These are phyloP conservation scores for Stephanodiscus minutulus DNA, from an alignment of 108 stramenopile species.

Conservation along the genomic window DNA sequence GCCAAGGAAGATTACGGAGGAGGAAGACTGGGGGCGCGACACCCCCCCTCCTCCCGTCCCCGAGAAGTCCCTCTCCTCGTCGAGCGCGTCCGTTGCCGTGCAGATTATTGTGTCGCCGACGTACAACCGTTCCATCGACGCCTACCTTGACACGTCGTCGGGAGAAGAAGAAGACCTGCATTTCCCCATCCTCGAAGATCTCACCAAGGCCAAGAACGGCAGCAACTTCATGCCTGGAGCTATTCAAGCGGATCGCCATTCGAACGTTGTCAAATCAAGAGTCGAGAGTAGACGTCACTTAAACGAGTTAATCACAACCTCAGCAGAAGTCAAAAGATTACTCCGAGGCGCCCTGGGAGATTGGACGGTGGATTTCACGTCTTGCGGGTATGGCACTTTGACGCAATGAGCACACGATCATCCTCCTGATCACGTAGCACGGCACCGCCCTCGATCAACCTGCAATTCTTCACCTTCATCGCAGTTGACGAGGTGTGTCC, in stretches of 20 bases:
- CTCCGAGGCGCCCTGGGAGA: constrained; percentile 21
- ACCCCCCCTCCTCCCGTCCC: background rate
- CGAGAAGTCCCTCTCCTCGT: background rate
- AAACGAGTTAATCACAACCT: constrained; percentile 88
- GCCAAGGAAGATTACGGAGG: background rate
- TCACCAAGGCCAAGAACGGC: constrained; percentile 7
- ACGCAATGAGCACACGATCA: constrained; percentile 37
- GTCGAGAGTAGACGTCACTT: constrained; percentile 66
- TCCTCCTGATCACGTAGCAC: constrained; percentile 29
- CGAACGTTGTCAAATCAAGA: constrained; percentile 22
- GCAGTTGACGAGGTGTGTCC: background rate
- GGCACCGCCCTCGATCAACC: background rate
- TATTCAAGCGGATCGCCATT: constrained; percentile 3
- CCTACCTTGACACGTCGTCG: constrained; percentile 8
- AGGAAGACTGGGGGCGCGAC: background rate
- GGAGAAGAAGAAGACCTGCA: constrained; percentile 6
- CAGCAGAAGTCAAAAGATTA: constrained; percentile 81
- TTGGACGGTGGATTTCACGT: constrained; percentile 9
- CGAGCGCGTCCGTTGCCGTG: background rate
- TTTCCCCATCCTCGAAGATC: constrained; percentile 26
- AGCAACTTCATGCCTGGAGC: background rate
- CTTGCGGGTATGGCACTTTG: constrained; percentile 12
- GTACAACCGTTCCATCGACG: constrained; percentile 12
- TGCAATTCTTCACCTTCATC: too few species aligned
- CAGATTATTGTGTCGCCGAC: constrained; percentile 14